A percentile compares a stretch with the other conserved stretches of the same genome.
Conservation (phyloP, 768 basidiomycete species). For the Pholiota conissans region DNA sequence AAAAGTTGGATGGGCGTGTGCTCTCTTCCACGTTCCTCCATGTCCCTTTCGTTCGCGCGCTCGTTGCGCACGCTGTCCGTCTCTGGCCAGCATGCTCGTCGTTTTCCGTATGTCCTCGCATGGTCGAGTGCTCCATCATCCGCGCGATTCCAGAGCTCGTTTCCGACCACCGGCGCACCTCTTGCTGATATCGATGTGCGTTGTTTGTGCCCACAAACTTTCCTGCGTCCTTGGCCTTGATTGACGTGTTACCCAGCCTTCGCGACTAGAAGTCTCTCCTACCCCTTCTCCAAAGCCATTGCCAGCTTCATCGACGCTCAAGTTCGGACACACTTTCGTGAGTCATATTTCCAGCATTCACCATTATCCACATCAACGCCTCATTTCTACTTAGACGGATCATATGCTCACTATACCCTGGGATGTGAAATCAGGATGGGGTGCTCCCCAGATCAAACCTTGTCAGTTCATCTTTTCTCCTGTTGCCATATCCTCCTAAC, state of each 20-base stretch:
- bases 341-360: constrained; percentile 25
- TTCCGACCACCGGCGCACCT: not conserved
- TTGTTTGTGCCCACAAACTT: not conserved
- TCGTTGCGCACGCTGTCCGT: constrained; percentile 16
- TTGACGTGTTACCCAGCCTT: constrained; percentile 39
- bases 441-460: constrained; percentile 75
- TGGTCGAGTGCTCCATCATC: constrained; percentile 2
- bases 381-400: constrained; percentile 54
- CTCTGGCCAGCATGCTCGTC: not conserved
- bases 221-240: not conserved
- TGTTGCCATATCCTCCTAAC: not conserved
- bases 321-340: constrained; percentile 87
- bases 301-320: constrained; percentile 65
- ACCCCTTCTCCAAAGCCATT: constrained; percentile 56
- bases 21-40: constrained; percentile 1
- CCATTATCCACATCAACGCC: constrained; percentile 9
- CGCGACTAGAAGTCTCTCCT: constrained; percentile 46
- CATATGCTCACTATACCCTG: constrained; percentile 87
- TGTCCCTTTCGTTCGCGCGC: constrained; percentile 22
- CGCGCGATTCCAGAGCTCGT: constrained; percentile 15
- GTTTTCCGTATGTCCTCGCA: not conserved
- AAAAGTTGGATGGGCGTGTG: not conserved
- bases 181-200: constrained; percentile 37
- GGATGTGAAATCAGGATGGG: constrained; percentile 77
- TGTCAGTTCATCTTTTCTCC: constrained; percentile 48